phyloP scores from a whole-genome alignment of 2,329 filamentous ascomycete genomes.

The Graphilbum sp. region DNA sequence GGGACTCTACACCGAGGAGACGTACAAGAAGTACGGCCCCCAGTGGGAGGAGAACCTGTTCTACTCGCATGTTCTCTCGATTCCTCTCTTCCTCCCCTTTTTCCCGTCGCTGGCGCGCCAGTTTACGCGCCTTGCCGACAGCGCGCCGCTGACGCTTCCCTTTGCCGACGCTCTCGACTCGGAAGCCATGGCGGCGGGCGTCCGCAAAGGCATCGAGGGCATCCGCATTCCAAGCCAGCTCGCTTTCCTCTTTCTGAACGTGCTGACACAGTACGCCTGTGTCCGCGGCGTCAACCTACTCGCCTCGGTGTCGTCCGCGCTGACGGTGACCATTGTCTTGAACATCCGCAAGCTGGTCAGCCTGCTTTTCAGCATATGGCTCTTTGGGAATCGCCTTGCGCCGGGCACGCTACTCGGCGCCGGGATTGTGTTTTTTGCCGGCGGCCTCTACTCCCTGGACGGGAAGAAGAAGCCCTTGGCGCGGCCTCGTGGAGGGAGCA shows the following conservation, averaged over 20 bases:
- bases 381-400: conserved; percentile 78
- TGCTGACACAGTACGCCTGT: conserved; percentile 83
- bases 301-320: conserved; percentile 70
- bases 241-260: conserved; percentile 56
- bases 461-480: conserved; percentile 22
- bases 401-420: conserved; percentile 67
- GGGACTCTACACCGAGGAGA: conserved; percentile 86
- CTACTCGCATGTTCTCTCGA: conserved; percentile 61
- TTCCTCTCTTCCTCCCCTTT: conserved; percentile 63
- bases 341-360: conserved; percentile 92
- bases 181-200: conserved; percentile 16
- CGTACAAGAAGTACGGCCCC: conserved; percentile 70
- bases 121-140: conserved; percentile 45
- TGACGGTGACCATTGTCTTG: conserved; percentile 91
- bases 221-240: conserved; percentile 50
- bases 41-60: conserved; percentile 95
- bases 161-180: conserved; percentile 15
- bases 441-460: conserved; percentile 80
- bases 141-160: conserved; percentile 39
- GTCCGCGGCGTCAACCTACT: conserved; percentile 94
- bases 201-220: conserved; percentile 21
- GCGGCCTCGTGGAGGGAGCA: conserved; percentile 13
- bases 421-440: conserved; percentile 72
- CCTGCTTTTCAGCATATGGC: conserved; percentile 75
- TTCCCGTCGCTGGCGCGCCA: conserved; percentile 47